Base-by-base conservation (phyloP, 805 yeast genomes). In the Debaryomyces castellii region DNA sequence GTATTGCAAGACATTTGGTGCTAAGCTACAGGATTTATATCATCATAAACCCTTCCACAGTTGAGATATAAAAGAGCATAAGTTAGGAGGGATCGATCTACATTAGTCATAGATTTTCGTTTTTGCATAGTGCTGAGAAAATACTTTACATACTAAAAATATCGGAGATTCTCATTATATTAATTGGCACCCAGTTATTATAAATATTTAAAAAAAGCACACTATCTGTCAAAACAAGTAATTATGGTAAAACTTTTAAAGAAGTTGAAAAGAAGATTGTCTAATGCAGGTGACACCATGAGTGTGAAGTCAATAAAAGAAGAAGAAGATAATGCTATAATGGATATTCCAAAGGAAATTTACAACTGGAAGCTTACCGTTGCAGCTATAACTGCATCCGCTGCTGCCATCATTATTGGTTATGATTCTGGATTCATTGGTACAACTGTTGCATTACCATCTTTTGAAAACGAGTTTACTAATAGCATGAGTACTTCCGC, bases 361-460 rank as follows among this genome's bases (percentile, higher is more conserved):
- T 74, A 73, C 60, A 78, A 78, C 60, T 63, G 58, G 60, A 64
- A 73, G 32, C 61, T 79, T 38, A 70, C 70, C 39, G 48, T 66
- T 22, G 60, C 71, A 41, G 77, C 81, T 16, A 50, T 75, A 21
- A 63, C 75, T 9, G 77, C 79, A 4, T 71, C 78, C 1, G 62
- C 73, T 25, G 82, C 78, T 5, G 79, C 82, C 10, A 63, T 75
- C 18, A 69, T 75, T 45, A 75, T 78, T 45, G 83, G 83, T 9
- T 78, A 78, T 55, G 83, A 78, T 52, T 73, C 80, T 33, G 82
- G 81, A 5, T 78, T 76, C 57, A 75, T 78, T 41, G 83, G 82
- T 8, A 77, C 79, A 12, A 73, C 79, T 4, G 71, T 76, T 11
- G 60, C 76, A 0, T 59, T 78, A 38, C 61, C 56, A 9, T 69